Evolutionary conservation across 129 eudicot genomes (phyloP).

Genomic region (Saposhnikovia divaricata): DNA sequence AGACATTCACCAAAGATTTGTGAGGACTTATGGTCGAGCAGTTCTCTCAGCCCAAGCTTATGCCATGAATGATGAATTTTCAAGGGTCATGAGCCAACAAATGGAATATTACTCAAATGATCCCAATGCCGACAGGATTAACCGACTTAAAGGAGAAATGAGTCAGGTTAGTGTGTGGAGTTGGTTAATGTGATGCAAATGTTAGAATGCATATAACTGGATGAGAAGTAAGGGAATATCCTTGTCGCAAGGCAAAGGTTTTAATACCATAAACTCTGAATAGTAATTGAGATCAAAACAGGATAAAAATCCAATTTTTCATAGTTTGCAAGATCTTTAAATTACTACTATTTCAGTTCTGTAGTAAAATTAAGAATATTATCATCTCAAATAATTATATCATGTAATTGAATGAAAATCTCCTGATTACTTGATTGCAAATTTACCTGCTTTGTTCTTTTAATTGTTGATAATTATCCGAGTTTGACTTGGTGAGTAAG

Average conservation of each 20-base stretch:
- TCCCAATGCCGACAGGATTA: constrained; percentile 92
- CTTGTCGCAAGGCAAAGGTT: background rate
- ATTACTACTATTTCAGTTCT: background rate
- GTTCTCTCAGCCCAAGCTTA: constrained; percentile 88
- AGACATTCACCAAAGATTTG: constrained; percentile 93
- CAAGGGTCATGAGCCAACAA: constrained; percentile 87
- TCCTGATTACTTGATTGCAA: background rate
- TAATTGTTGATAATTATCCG: background rate
- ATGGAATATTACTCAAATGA: constrained; percentile 91
- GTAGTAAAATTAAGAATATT: background rate
- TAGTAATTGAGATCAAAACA: background rate
- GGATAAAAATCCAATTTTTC: too few relatives aligned
- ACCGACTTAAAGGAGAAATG: constrained; percentile 94
- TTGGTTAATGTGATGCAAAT: background rate
- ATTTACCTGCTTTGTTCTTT: background rate
- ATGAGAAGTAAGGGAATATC: background rate
- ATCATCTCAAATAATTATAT: background rate
- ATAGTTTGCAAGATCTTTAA: background rate
- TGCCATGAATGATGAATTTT: constrained; percentile 96
- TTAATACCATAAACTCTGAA: background rate
- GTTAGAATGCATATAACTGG: background rate
- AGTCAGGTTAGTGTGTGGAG: constrained; percentile 59
- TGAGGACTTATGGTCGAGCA: constrained; percentile 84
- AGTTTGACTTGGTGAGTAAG: background rate
- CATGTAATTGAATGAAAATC: background rate